A percentile compares a stretch with the other conserved stretches of the same genome.
Evolutionary conservation across 2,329 filamentous ascomycete genomes (phyloP).

Genomic region (Beauveria pseudobassiana): DNA sequence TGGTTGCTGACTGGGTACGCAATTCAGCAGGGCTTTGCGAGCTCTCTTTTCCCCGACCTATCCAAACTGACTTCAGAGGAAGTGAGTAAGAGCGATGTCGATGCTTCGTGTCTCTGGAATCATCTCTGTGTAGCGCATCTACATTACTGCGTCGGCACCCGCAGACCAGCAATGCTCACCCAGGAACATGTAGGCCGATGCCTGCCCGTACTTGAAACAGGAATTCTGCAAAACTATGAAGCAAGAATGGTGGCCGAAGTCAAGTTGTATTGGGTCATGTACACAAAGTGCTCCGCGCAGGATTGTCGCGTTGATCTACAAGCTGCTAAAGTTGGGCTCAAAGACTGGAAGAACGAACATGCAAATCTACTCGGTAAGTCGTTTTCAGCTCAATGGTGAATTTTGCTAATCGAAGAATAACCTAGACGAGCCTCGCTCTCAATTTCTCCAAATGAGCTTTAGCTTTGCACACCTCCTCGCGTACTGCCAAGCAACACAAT

Average conservation of each 20-base stretch:
- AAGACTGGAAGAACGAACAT: constrained; percentile 19
- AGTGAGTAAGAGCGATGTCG: not conserved
- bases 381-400: no score
- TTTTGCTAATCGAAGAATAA: no score
- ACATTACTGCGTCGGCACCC: constrained; percentile 23
- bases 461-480: constrained; percentile 21
- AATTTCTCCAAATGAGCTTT: constrained; percentile 24
- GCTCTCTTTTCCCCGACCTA: constrained; percentile 9
- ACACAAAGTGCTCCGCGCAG: constrained; percentile 15
- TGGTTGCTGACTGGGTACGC: constrained; percentile 22
- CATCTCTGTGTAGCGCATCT: constrained; percentile 21
- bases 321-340: constrained; percentile 12
- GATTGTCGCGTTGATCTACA: constrained; percentile 8
- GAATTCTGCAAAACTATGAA: constrained; percentile 18
- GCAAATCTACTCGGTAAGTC: constrained; percentile 13
- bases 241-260: constrained; percentile 22
- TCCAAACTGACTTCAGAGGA: no score
- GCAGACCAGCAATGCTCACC: constrained; percentile 16
- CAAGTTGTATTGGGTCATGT: constrained; percentile 22
- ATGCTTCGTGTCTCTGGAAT: constrained; percentile 21
- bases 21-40: constrained; percentile 18
- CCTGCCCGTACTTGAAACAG: constrained; percentile 9
- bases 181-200: constrained; percentile 18
- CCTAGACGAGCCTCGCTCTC: constrained; percentile 19
- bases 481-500: constrained; percentile 18